phyloP scores from a whole-genome alignment of 306 rosid genomes.

The Quillaja saponaria region DNA sequence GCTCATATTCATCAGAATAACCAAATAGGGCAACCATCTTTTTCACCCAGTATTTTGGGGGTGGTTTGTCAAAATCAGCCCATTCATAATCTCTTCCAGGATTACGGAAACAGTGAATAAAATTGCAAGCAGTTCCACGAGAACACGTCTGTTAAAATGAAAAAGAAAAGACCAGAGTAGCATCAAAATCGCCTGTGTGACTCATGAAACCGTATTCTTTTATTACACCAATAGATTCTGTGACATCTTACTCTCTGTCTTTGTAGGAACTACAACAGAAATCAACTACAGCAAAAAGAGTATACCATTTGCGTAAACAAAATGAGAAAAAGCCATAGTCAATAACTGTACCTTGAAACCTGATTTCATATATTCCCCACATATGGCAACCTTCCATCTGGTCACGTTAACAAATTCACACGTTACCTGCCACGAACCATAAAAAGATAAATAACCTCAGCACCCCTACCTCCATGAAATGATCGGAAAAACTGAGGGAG shows the following conservation, averaged over 20 bases:
- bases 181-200: conserved; percentile 7
- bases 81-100: conserved; percentile 97
- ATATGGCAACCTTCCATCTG: conserved; percentile 94
- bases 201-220: background rate
- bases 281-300: conserved; percentile 4
- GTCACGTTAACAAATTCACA: conserved; percentile 80
- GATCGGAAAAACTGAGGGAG: background rate
- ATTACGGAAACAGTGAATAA: conserved; percentile 90
- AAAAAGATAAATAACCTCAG: conserved; percentile 20
- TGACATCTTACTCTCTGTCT: conserved; percentile 6
- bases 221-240: conserved; percentile 20
- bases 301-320: conserved; percentile 23
- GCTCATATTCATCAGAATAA: conserved; percentile 52
- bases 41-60: conserved; percentile 78
- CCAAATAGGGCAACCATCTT: conserved; percentile 83
- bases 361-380: conserved; percentile 95
- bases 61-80: conserved; percentile 88
- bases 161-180: conserved; percentile 5
- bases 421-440: conserved; percentile 55
- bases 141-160: conserved; percentile 72
- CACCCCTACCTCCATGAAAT: background rate
- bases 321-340: conserved; percentile 24
- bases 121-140: conserved; percentile 88
- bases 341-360: conserved; percentile 64
- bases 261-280: background rate